phyloP scores from a whole-genome alignment of 139 green algal genomes.

The Chlorella ohadii region DNA sequence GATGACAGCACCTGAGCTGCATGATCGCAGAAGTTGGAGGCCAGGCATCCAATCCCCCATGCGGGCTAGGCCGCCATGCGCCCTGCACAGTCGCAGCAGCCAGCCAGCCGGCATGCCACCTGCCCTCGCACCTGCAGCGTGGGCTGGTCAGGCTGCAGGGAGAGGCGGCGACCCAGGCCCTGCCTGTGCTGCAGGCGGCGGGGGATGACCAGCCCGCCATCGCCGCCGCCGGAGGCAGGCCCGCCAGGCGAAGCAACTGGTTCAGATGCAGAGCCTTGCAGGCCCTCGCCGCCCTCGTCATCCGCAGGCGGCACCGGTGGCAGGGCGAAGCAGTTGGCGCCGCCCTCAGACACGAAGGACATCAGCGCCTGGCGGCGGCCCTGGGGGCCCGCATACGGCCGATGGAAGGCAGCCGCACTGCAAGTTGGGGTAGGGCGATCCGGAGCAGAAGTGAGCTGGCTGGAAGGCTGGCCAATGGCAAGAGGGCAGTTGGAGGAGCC shows the following conservation, averaged over 20 bases:
- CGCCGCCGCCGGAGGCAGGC: background rate
- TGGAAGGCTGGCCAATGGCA: background rate
- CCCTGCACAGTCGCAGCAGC: no score
- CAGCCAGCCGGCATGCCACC: no score
- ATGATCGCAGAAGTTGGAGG: no score
- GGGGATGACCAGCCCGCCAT: background rate
- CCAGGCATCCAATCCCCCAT: no score
- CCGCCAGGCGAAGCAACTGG: background rate
- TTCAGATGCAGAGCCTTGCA: background rate
- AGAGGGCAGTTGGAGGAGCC: background rate
- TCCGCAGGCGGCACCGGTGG: background rate
- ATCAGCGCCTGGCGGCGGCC: constrained; percentile 14
- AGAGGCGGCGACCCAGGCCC: background rate
- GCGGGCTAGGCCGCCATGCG: no score
- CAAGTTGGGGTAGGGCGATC: background rate
- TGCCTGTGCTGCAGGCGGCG: background rate
- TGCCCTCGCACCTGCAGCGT: background rate
- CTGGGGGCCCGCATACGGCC: background rate
- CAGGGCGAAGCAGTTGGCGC: background rate
- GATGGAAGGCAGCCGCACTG: constrained; percentile 4
- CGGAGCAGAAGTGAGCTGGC: background rate
- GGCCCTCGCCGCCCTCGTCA: background rate
- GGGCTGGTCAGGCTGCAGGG: background rate
- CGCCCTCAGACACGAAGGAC: constrained; percentile 10
- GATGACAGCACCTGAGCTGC: no score